These are phyloP conservation scores for Elongisporangium undulatum DNA, from an alignment of 352 stramenopile genomes.

Conservation along the genomic window DNA sequence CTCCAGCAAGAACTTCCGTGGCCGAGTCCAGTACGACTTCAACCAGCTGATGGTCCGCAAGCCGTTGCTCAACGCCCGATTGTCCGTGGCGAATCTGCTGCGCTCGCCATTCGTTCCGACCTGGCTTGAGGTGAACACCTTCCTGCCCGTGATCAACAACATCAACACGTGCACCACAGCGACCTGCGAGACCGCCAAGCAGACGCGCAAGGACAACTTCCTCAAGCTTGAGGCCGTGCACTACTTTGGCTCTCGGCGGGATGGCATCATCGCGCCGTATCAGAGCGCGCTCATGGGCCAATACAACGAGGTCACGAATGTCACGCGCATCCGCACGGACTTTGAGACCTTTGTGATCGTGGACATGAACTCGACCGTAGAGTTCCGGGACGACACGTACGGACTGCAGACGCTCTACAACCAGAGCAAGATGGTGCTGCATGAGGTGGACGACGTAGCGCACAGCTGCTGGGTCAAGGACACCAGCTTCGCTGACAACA, in stretches of 20 bases:
- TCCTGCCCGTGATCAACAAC: constrained; percentile 37
- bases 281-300: constrained; percentile 26
- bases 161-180: constrained; percentile 12
- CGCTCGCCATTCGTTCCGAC: constrained; percentile 20
- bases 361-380: constrained; percentile 19
- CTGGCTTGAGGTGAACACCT: constrained; percentile 22
- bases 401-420: constrained; percentile 26
- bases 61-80: constrained; percentile 9
- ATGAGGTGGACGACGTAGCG: constrained; percentile 14
- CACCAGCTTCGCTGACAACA: constrained; percentile 8
- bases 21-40: neutral
- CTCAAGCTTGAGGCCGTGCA: constrained; percentile 22
- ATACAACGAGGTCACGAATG: constrained; percentile 14
- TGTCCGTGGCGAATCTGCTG: constrained; percentile 26
- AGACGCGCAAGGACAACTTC: constrained; percentile 35
- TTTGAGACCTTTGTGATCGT: constrained; percentile 28
- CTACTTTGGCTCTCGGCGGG: constrained; percentile 31
- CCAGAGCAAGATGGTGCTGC: constrained; percentile 22
- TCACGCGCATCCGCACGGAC: constrained; percentile 15
- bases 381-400: constrained; percentile 33
- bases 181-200: constrained; percentile 17
- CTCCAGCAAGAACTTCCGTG: neutral
- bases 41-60: neutral
- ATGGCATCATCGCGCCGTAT: constrained; percentile 32
- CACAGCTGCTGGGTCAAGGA: constrained; percentile 30